Evolutionary conservation across 352 stramenopile species (phyloP), one percentile per base, ranked within the genome.

Genomic region (Phytophthora macrochlamydospora): DNA sequence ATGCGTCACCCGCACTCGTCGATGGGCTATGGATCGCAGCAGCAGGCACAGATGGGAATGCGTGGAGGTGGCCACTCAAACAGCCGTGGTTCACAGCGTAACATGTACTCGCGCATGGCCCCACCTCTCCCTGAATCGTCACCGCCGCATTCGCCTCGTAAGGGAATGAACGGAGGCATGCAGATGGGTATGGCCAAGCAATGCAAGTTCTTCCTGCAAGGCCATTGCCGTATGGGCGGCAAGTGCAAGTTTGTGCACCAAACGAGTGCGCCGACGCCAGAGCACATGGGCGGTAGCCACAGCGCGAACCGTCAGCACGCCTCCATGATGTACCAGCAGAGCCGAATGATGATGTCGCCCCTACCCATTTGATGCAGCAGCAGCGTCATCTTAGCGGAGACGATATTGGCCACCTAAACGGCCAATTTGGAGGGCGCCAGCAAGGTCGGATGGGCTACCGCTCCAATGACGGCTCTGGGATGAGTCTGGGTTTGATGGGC

Each of bases 181-280:
- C 56, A 71, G 14, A 74, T 83, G 68, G 76, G 79, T 14, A 78
- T 81, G 66, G 33, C 70, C 6, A 93, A 93, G 71, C 83, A 88
- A 55, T 95, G 87, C 71, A 93, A 93, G 66, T 95, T 93, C 56
- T 95, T 90, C 59, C 58, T 89, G 7, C 87, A 95, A 62, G 87
- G 87, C 13, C 85, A 95, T 67, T 95, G 87, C 51, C 85, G 87
- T 40, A 93, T 95, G 85, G 87, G 85, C 32, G 87, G 68, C 66
- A 95, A 95, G 76, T 95, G 87, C 67, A 93, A 92, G 71, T 95
- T 93, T 60, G 79, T 83, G 42, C 87, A 95, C 63, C 78, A 89
- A 49, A 38, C 57, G 6, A 71, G 73, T 8, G 55, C 56, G 43
- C 37, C 62, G 42, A 69, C 63, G 3, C 48, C 62, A 32, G 58